Conservation (phyloP, 345 rosid species). For the Atalantia buxifolia region DNA sequence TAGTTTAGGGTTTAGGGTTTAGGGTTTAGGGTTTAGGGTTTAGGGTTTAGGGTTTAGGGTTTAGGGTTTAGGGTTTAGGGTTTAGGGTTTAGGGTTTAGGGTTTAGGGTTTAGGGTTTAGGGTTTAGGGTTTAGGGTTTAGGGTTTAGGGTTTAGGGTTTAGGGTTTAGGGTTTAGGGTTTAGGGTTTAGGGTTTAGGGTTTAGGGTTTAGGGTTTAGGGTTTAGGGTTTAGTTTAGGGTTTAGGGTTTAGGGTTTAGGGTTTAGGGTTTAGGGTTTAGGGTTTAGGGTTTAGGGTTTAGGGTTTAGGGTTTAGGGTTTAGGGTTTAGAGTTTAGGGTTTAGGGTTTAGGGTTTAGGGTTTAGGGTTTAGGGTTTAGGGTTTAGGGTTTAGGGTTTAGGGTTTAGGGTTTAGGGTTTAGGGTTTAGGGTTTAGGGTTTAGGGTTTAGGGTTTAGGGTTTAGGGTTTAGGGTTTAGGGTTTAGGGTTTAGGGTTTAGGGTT, state of each 20-base stretch:
- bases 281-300: constrained; percentile 9
- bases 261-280: constrained; percentile 26
- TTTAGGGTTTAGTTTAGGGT: too few species aligned
- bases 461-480: constrained; percentile 21
- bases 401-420: constrained; percentile 27
- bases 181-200: too few species aligned
- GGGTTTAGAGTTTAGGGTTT: constrained; percentile 26
- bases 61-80: too few species aligned
- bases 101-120: too few species aligned
- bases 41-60: too few species aligned
- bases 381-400: constrained; percentile 24
- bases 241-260: constrained; percentile 28
- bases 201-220: too few species aligned
- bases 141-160: too few species aligned
- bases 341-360: constrained; percentile 30
- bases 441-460: constrained; percentile 24
- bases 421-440: constrained; percentile 12
- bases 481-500: constrained; percentile 30
- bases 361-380: not conserved
- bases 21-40: too few species aligned
- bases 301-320: constrained; percentile 10
- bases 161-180: too few species aligned
- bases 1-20: too few species aligned
- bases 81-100: too few species aligned
- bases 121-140: too few species aligned